Percentiles rank a stretch among this genome's conserved stretches.
phyloP scores from a whole-genome alignment of 768 basidiomycete genomes.

The Erythrobasidium yunnanense region DNA sequence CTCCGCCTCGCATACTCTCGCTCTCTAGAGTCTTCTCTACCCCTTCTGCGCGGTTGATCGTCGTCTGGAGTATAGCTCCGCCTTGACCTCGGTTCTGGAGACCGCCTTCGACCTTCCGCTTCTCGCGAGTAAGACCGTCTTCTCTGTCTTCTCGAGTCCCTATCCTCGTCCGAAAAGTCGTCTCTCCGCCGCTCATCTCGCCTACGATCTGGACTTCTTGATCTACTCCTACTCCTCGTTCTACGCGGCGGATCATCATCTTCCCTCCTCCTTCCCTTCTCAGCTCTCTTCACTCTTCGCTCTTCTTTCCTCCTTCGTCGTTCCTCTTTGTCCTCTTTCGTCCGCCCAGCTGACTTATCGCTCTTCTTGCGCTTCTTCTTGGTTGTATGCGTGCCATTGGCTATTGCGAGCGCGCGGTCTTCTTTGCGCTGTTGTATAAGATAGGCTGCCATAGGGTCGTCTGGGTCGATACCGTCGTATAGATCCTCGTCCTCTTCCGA shows the following conservation, averaged over 20 bases:
- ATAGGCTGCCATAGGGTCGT: constrained; percentile 96
- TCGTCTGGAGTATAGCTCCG: no score
- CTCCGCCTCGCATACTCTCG: no score
- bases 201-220: not conserved
- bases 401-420: constrained; percentile 62
- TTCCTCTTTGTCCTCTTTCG: constrained; percentile 12
- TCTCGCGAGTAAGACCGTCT: no score
- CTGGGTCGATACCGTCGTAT: constrained; percentile 69
- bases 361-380: constrained; percentile 45
- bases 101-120: no score
- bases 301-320: constrained; percentile 2
- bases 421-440: constrained; percentile 67
- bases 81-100: no score
- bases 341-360: not conserved
- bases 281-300: constrained; percentile 8
- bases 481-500: constrained; percentile 49
- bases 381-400: constrained; percentile 56
- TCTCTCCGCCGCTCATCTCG: not conserved
- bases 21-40: no score
- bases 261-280: not conserved
- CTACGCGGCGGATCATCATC: not conserved
- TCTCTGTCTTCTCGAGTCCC: no score
- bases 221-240: not conserved
- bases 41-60: no score
- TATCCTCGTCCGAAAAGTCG: no score